Evolutionary conservation across 2,329 filamentous ascomycete species (phyloP), one percentile per base, ranked within the genome.

Genomic region (Pseudogymnoascus sp.): DNA sequence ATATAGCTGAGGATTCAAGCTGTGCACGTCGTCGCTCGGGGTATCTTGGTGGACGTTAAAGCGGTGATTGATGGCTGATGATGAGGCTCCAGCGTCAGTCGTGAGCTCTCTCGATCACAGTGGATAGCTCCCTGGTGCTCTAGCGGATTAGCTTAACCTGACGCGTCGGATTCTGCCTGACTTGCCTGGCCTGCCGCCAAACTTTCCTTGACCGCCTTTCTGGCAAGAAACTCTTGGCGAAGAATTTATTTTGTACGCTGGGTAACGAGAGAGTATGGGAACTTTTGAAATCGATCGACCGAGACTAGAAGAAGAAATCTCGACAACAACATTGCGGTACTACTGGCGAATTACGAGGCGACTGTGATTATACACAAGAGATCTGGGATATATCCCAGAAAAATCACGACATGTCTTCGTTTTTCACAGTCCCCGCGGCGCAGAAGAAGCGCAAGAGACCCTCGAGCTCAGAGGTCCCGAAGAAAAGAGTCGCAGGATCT

Each of bases 361-460:
- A 60, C 16, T 59, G 60, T 45, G 38, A 41, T 55, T 60, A 60
- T 25, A 25, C 16, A 40, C 28, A 37, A 37, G 8, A 60, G 12
- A 16, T 12, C 37, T 41, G 33, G 33, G 58, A 60, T 38, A 40
- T n/a, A 60, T 40, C 38, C 43, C 43, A 37, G 40, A 59, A 16
- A 28, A 60, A 58, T 58, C 58, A 66, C 28, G 25, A 35, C 60
- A 96, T 96, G 93, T 96, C 93, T 71, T 96, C 93, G 40, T 99
- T 97, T 78, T 99, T 99, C 78, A 96, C 93, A 60, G 80, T 88
- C 40, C 92, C 95, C 5, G 89, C 89, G 41, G 88, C 89, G 60
- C 89, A 93, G 72, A 91, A 90, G 79, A 97, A 97, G 83, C 83
- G 95, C 70, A 97, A 97, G 81, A 84, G 93, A 65, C 71, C 79